phyloP scores from a whole-genome alignment of 192 early-diverging fungal genomes.

The Gamsiella multidivaricata region DNA sequence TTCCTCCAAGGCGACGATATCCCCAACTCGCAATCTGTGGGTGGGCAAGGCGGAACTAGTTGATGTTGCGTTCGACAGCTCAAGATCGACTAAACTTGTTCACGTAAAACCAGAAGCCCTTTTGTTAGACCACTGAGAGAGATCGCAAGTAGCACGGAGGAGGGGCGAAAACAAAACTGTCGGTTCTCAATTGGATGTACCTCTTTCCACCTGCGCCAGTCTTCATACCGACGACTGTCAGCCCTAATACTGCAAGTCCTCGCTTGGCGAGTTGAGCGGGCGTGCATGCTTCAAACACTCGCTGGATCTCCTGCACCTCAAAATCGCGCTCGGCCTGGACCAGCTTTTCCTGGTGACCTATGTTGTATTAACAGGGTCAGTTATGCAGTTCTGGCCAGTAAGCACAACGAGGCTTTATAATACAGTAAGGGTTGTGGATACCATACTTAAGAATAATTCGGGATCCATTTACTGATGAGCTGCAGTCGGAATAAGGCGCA shows the following conservation, averaged over 20 bases:
- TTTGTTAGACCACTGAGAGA: neutral
- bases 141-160: neutral
- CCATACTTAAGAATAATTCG: constrained; percentile 45
- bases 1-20: constrained; percentile 77
- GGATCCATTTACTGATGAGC: constrained; percentile 26
- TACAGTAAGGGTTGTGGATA: neutral
- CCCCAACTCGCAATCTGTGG: constrained; percentile 71
- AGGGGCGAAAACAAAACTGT: neutral
- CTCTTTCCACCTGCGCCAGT: constrained; percentile 78
- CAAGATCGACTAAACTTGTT: constrained; percentile 69
- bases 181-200: constrained; percentile 28
- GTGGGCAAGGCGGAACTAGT: constrained; percentile 62
- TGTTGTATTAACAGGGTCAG: neutral
- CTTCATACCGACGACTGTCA: constrained; percentile 68
- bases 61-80: constrained; percentile 65
- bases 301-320: constrained; percentile 57
- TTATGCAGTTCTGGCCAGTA: neutral
- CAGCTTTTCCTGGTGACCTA: constrained; percentile 63
- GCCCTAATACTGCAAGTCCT: constrained; percentile 70
- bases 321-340: constrained; percentile 66
- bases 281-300: constrained; percentile 58
- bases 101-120: neutral
- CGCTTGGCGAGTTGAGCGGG: constrained; percentile 73
- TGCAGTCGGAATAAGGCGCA: neutral
- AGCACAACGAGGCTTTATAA: neutral